Evolutionary conservation across 495 filamentous ascomycete species (phyloP).

Genomic region (Entonaema liquescens): DNA sequence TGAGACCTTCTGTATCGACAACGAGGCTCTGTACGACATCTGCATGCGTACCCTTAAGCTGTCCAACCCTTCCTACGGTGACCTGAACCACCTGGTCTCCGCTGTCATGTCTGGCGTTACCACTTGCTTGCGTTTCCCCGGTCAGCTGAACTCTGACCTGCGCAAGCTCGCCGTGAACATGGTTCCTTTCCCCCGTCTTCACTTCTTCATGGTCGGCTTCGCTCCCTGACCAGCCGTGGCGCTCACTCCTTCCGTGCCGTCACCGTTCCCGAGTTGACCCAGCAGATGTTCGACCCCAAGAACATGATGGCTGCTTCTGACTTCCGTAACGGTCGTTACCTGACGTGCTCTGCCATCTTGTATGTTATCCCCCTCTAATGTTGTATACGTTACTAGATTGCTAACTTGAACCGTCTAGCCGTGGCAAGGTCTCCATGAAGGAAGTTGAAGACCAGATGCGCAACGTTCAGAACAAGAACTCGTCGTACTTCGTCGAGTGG

Average conservation of each 20-base stretch:
- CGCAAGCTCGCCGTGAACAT: constrained; percentile 99
- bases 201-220: constrained; percentile 99
- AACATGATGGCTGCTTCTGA: constrained; percentile 99
- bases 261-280: constrained; percentile 96
- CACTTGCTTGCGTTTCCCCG: constrained; percentile 98
- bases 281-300: constrained; percentile 99
- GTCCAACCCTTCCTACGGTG: constrained; percentile 96
- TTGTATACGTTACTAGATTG: constrained; percentile 2
- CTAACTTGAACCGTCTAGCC: constrained; percentile 63
- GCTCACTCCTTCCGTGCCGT: constrained; percentile 96
- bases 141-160: constrained; percentile 99
- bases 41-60: constrained; percentile 99
- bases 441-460: constrained; percentile 99
- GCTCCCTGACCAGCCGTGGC: constrained; percentile 96
- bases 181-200: constrained; percentile 99
- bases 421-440: constrained; percentile 99
- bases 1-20: constrained; percentile 99
- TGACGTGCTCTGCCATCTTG: constrained; percentile 99
- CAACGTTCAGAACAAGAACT: constrained; percentile 99
- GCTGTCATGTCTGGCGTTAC: constrained; percentile 99
- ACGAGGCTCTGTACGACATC: constrained; percentile 99
- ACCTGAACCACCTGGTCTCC: constrained; percentile 99
- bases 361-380: constrained; percentile 40
- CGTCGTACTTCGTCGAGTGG: constrained; percentile 99
- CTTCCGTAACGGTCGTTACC: constrained; percentile 99